phyloP scores from a whole-genome alignment of 495 filamentous ascomycete genomes.

The Lophium mytilinum region DNA sequence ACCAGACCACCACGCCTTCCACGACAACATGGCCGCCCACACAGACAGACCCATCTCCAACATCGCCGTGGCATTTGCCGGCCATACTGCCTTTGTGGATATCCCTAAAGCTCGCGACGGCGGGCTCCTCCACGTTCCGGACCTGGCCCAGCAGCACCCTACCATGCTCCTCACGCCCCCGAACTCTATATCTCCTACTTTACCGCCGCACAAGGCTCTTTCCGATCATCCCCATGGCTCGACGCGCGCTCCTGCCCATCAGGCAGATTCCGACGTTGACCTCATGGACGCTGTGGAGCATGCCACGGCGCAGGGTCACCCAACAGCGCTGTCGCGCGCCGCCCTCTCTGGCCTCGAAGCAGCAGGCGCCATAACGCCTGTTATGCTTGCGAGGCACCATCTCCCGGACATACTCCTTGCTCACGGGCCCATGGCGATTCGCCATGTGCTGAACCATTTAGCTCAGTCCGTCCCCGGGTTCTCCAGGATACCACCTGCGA shows the following conservation, averaged over 20 bases:
- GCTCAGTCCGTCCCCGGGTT: slow-evolving; percentile 92
- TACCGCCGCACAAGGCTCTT: slow-evolving; percentile 68
- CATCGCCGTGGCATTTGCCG: slow-evolving; percentile 57
- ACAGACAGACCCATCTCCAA: slow-evolving; percentile 41
- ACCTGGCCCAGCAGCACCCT: slow-evolving; percentile 52
- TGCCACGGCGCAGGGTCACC: slow-evolving; percentile 39
- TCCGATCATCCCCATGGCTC: slow-evolving; percentile 40
- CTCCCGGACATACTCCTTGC: slow-evolving; percentile 82
- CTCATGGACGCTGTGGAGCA: slow-evolving; percentile 60
- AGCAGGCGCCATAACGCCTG: slow-evolving; percentile 73
- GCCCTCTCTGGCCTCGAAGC: slow-evolving; percentile 54
- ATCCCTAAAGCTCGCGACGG: slow-evolving; percentile 55
- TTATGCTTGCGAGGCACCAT: slow-evolving; percentile 82
- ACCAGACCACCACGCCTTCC: neutral
- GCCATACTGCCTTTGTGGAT: slow-evolving; percentile 57
- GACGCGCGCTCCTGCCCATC: slow-evolving; percentile 48
- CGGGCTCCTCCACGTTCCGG: slow-evolving; percentile 42
- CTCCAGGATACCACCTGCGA: slow-evolving; percentile 80
- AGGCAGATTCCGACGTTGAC: slow-evolving; percentile 83
- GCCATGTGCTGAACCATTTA: slow-evolving; percentile 86
- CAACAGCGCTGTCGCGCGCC: slow-evolving; percentile 25
- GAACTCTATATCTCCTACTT: slow-evolving; percentile 87
- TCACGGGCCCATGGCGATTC: slow-evolving; percentile 86
- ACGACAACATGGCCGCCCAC: slow-evolving; percentile 47
- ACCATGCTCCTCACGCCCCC: slow-evolving; percentile 78